phyloP scores from a whole-genome alignment of 148 eudicot genomes.

The Pharnaceum exiguum region DNA sequence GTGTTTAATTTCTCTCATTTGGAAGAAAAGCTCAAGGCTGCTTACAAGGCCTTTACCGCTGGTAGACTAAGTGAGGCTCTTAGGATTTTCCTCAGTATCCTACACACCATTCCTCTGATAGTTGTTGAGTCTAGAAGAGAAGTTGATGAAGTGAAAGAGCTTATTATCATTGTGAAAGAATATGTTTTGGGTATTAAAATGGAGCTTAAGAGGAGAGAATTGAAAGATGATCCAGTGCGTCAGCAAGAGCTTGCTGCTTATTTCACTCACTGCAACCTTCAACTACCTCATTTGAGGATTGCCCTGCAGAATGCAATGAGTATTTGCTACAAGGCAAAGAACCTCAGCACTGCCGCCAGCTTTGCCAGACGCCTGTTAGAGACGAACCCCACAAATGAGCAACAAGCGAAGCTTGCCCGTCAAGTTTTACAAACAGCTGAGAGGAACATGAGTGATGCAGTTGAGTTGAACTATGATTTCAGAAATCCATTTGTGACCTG shows the following conservation, averaged over 20 bases:
- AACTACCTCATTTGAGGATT: slow-evolving; percentile 74
- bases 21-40: slow-evolving; percentile 79
- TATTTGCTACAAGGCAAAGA: slow-evolving; percentile 62
- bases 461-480: slow-evolving; percentile 81
- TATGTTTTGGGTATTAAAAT: slow-evolving; percentile 81
- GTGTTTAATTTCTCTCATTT: slow-evolving; percentile 65
- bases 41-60: slow-evolving; percentile 66
- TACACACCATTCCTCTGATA: slow-evolving; percentile 79
- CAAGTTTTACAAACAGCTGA: slow-evolving; percentile 78
- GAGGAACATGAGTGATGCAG: slow-evolving; percentile 68
- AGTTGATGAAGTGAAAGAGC: slow-evolving; percentile 93
- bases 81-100: slow-evolving; percentile 48
- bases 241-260: slow-evolving; percentile 94
- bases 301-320: slow-evolving; percentile 74
- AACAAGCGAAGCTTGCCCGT: slow-evolving; percentile 65
- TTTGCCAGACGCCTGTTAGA: slow-evolving; percentile 83
- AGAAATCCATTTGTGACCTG: slow-evolving; percentile 90
- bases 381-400: slow-evolving; percentile 64
- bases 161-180: slow-evolving; percentile 69
- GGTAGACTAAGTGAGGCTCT: slow-evolving; percentile 87
- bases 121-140: slow-evolving; percentile 87
- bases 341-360: slow-evolving; percentile 65
- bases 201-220: slow-evolving; percentile 78
- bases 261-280: slow-evolving; percentile 90
- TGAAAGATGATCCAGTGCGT: slow-evolving; percentile 61